Evolutionary conservation across 768 basidiomycete genomes (phyloP).

Genomic region (button mushroom (Agaricus bisporus)): DNA sequence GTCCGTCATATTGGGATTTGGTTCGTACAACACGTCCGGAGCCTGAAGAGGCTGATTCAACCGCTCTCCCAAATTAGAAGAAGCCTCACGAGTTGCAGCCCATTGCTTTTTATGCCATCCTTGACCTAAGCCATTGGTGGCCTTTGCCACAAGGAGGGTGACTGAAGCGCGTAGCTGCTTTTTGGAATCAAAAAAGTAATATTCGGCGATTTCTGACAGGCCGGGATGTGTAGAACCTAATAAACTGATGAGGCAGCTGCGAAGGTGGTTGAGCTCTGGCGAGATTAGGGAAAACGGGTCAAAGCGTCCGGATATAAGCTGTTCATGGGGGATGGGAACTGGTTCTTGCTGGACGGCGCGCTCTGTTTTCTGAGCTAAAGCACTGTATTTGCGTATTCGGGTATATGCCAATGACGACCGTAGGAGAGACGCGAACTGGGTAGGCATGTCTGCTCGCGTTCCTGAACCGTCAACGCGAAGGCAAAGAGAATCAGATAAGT

Average conservation of each 20-base stretch:
- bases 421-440: slow-evolving; percentile 12
- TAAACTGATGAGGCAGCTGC: slow-evolving; percentile 65
- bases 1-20: slow-evolving; percentile 84
- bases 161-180: slow-evolving; percentile 89
- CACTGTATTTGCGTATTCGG: slow-evolving; percentile 30
- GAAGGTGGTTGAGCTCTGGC: slow-evolving; percentile 66
- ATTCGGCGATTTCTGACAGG: slow-evolving; percentile 82
- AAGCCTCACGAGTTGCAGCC: slow-evolving; percentile 53
- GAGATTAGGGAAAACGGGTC: slow-evolving; percentile 72
- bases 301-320: slow-evolving; percentile 12
- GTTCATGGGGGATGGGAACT: slow-evolving; percentile 22
- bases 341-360: slow-evolving; percentile 21
- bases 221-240: slow-evolving; percentile 87
- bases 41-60: slow-evolving; percentile 77
- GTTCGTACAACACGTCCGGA: slow-evolving; percentile 83
- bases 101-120: slow-evolving; percentile 56
- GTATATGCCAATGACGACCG: slow-evolving; percentile 12
- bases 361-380: slow-evolving; percentile 36
- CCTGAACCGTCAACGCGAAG: neutral
- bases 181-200: slow-evolving; percentile 86
- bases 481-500: neutral
- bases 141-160: slow-evolving; percentile 84
- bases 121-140: slow-evolving; percentile 84
- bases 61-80: slow-evolving; percentile 44
- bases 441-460: neutral